Conservation (phyloP, 768 basidiomycete species). For the Boletus rubropictus region DNA sequence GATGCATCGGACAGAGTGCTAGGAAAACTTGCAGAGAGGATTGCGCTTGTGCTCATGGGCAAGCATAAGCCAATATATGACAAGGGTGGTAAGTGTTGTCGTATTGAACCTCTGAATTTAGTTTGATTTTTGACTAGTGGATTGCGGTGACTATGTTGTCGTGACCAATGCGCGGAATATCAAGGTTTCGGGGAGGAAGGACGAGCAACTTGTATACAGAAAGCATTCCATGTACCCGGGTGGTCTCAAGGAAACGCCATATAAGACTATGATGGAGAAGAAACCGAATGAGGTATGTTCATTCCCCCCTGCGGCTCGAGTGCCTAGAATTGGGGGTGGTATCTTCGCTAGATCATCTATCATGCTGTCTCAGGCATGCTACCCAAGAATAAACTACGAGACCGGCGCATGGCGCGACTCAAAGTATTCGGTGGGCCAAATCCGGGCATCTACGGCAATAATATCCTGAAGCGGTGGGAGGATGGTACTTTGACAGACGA, state of each 20-base stretch:
- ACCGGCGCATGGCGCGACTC: constrained; percentile 79
- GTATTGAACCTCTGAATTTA: not conserved
- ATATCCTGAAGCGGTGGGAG: constrained; percentile 80
- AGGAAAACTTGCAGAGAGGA: constrained; percentile 90
- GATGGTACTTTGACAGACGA: constrained; percentile 61
- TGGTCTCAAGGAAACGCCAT: constrained; percentile 87
- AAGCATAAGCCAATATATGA: constrained; percentile 99
- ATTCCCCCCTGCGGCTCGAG: not conserved
- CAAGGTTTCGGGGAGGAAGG: constrained; percentile 85
- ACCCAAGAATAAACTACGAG: constrained; percentile 94
- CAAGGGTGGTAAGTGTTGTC: constrained; percentile 60
- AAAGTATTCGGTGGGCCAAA: constrained; percentile 81
- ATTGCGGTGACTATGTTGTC: constrained; percentile 96
- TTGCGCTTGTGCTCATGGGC: constrained; percentile 95
- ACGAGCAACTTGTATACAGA: constrained; percentile 78
- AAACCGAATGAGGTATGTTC: constrained; percentile 82
- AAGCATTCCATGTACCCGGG: constrained; percentile 92
- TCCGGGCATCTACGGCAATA: constrained; percentile 70
- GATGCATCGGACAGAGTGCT: constrained; percentile 87
- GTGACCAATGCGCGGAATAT: constrained; percentile 85
- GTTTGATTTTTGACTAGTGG: constrained; percentile 48
- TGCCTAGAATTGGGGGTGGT: not conserved
- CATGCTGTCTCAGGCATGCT: constrained; percentile 98
- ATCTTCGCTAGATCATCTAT: constrained; percentile 70
- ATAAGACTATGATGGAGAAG: constrained; percentile 72